phyloP scores from a whole-genome alignment of 345 rosid genomes.

The Eucalyptus melliodora region DNA sequence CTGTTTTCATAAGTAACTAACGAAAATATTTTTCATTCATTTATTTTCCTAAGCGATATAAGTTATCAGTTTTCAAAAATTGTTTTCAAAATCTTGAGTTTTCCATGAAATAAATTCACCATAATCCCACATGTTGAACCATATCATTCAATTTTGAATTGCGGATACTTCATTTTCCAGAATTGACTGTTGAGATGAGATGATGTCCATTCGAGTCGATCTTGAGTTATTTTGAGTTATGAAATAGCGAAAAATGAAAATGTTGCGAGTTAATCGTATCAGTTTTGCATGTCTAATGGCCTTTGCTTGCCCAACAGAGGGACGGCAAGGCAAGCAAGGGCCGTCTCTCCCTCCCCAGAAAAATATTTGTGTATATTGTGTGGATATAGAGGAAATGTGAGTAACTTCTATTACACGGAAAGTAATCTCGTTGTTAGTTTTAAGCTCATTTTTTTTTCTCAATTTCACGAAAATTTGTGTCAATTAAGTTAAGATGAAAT shows the following conservation, averaged over 20 bases:
- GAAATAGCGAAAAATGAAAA: neutral
- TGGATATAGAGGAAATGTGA: neutral
- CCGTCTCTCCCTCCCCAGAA: neutral
- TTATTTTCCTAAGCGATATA: too few relatives aligned
- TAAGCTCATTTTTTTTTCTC: neutral
- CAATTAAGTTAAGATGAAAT: neutral
- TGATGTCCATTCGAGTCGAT: neutral
- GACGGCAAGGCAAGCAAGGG: neutral
- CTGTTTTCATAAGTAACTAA: fast-evolving
- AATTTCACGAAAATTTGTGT: neutral
- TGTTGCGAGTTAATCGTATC: neutral
- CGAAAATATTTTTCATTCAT: too few relatives aligned
- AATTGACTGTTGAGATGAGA: neutral
- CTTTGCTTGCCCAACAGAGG: too few relatives aligned
- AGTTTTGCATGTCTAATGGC: too few relatives aligned
- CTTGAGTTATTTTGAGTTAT: neutral
- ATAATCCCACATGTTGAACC: neutral
- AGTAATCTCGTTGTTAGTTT: neutral
- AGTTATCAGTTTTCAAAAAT: neutral
- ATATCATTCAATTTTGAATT: neutral
- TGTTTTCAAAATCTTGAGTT: too few relatives aligned
- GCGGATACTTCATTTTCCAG: neutral
- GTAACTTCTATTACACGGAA: neutral
- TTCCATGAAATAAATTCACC: too few relatives aligned
- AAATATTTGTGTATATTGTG: neutral